Evolutionary conservation across 305 asterid species (phyloP).

Genomic region (Lippia alba): DNA sequence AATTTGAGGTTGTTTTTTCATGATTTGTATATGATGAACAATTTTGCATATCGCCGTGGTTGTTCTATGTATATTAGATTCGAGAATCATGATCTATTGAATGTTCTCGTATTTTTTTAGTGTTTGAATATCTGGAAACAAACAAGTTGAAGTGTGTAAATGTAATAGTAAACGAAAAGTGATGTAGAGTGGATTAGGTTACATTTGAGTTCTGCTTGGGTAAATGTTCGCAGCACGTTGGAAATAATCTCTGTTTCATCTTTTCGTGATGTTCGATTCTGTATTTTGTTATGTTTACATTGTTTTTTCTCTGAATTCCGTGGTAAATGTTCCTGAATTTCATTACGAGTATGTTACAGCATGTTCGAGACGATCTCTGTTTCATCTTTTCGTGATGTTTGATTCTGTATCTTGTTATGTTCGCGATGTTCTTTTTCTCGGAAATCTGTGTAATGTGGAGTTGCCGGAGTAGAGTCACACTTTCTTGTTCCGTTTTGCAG

Average conservation of each 20-base stretch:
- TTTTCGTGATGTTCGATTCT: not conserved
- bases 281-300: not conserved
- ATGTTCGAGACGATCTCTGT: not conserved
- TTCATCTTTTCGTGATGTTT: not conserved
- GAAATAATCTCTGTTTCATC: conserved; percentile 4
- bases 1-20: conserved; percentile 1
- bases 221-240: not conserved
- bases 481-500: conserved; percentile 41
- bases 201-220: conserved; percentile 6
- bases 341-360: conserved; percentile 1
- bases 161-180: not conserved
- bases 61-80: not conserved
- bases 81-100: not conserved
- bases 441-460: not conserved
- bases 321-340: not conserved
- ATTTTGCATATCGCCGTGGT: not conserved
- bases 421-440: not conserved
- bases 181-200: not conserved
- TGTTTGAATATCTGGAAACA: not conserved
- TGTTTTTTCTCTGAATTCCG: not conserved
- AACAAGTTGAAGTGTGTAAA: not conserved
- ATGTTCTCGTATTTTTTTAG: not conserved
- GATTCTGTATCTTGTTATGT: not conserved
- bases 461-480: conserved; percentile 20
- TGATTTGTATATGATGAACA: conserved; percentile 1